Conservation (phyloP, 2,329 filamentous ascomycete genomes). For the Fusarium sp. region DNA sequence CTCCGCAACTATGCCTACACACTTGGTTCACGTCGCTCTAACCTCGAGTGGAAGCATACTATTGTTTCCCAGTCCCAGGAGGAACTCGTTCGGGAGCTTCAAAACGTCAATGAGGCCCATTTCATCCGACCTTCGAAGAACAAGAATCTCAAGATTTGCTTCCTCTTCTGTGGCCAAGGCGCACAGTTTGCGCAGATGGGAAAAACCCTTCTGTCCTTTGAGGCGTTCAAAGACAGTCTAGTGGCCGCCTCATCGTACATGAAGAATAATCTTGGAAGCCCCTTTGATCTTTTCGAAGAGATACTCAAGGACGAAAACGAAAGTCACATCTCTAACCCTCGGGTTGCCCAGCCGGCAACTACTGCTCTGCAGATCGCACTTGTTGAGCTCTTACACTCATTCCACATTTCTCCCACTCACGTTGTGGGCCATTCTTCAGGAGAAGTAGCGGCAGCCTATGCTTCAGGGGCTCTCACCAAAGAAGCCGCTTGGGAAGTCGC, state of each 20-base stretch:
- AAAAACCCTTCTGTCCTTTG: conserved; percentile 54
- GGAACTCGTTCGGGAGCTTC: conserved; percentile 50
- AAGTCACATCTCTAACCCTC: conserved; percentile 49
- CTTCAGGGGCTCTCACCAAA: conserved; percentile 51
- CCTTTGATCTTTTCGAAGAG: conserved; percentile 53
- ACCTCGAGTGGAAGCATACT: conserved; percentile 57
- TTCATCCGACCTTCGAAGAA: conserved; percentile 43
- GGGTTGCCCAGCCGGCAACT: conserved; percentile 56
- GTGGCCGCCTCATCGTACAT: conserved; percentile 49
- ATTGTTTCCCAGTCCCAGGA: conserved; percentile 50
- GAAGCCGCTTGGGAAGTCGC: conserved; percentile 56
- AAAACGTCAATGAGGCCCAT: conserved; percentile 23
- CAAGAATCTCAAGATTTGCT: conserved; percentile 50
- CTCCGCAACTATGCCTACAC: conserved; percentile 60
- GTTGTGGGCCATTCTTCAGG: conserved; percentile 62
- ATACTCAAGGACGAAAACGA: conserved; percentile 44
- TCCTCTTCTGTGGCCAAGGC: conserved; percentile 59
- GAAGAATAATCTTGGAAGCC: conserved; percentile 44
- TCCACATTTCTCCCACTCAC: conserved; percentile 48
- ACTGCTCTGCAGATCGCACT: conserved; percentile 58
- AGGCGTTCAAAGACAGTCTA: conserved; percentile 56
- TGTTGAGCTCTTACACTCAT: conserved; percentile 53
- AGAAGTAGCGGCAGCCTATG: conserved; percentile 60
- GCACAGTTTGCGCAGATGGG: conserved; percentile 59
- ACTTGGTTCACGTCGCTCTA: conserved; percentile 58